A percentile compares a stretch with the other conserved stretches of the same genome.
Conservation (phyloP, 768 basidiomycete species). For the Leccinellum luteum region DNA sequence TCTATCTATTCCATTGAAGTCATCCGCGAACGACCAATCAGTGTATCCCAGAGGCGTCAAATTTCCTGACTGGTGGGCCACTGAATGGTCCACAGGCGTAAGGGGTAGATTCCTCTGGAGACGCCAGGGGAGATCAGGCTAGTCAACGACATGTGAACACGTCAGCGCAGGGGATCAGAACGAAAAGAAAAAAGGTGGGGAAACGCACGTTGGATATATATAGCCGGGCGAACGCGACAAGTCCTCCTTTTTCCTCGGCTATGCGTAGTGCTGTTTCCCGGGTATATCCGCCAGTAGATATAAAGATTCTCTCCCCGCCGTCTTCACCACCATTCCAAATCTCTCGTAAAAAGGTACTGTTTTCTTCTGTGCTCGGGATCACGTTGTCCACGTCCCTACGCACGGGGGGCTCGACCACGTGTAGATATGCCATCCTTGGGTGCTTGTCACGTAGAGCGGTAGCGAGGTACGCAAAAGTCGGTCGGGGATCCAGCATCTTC, state of each 20-base stretch:
- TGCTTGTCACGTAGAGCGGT: constrained; percentile 34
- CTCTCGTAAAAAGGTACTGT: constrained; percentile 44
- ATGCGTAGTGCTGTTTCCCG: constrained; percentile 30
- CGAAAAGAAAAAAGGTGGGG: background rate
- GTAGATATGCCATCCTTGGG: constrained; percentile 48
- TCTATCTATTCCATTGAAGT: background rate
- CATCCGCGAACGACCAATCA: background rate
- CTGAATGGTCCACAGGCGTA: background rate
- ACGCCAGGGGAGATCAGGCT: background rate
- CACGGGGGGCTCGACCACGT: constrained; percentile 43
- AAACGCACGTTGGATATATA: constrained; percentile 1
- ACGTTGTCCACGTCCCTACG: constrained; percentile 5
- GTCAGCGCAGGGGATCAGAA: background rate
- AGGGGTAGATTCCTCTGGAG: background rate
- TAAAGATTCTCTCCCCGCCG: background rate
- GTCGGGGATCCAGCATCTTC: constrained; percentile 52
- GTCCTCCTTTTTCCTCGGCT: constrained; percentile 28
- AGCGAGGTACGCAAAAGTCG: constrained; percentile 53
- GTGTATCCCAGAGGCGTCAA: background rate
- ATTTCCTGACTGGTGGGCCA: background rate
- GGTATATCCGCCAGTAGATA: background rate
- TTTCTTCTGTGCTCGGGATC: constrained; percentile 11
- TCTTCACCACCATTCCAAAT: constrained; percentile 37
- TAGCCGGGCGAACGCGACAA: constrained; percentile 27
- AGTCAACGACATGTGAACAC: background rate